These are phyloP conservation scores for Colletotrichum karsti DNA, from an alignment of 2,329 filamentous ascomycete genomes.

Conservation along the genomic window DNA sequence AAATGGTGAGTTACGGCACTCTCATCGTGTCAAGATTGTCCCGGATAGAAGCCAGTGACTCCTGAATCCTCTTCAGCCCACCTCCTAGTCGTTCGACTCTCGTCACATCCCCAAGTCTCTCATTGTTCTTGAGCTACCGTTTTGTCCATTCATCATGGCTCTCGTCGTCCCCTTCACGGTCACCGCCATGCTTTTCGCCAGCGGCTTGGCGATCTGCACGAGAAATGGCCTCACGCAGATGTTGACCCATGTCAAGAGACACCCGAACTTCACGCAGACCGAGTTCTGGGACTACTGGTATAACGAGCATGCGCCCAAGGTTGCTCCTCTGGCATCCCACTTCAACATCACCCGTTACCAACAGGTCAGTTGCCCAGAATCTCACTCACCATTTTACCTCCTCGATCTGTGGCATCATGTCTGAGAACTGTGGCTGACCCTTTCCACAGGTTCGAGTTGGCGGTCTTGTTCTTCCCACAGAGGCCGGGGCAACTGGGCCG, in stretches of 20 bases:
- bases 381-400: not conserved
- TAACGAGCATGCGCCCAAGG: constrained; percentile 38
- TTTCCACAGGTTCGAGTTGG: constrained; percentile 34
- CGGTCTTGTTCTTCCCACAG: constrained; percentile 36
- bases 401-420: not conserved
- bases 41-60: not conserved
- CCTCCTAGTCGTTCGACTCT: not conserved
- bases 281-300: constrained; percentile 41
- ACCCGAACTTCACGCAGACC: constrained; percentile 32
- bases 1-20: not conserved
- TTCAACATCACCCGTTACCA: constrained; percentile 39
- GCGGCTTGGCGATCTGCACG: constrained; percentile 41
- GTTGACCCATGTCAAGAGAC: constrained; percentile 39
- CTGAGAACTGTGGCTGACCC: not conserved
- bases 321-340: constrained; percentile 35
- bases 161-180: constrained; percentile 5
- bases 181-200: not conserved
- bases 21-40: not conserved
- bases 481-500: constrained; percentile 27
- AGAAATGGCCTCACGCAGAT: constrained; percentile 37
- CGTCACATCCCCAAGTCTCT: not conserved
- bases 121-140: not conserved
- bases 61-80: not conserved
- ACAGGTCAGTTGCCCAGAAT: constrained; percentile 35
- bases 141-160: constrained; percentile 1